Base-by-base conservation (phyloP, 345 rosid genomes). In the Pistacia vera region DNA sequence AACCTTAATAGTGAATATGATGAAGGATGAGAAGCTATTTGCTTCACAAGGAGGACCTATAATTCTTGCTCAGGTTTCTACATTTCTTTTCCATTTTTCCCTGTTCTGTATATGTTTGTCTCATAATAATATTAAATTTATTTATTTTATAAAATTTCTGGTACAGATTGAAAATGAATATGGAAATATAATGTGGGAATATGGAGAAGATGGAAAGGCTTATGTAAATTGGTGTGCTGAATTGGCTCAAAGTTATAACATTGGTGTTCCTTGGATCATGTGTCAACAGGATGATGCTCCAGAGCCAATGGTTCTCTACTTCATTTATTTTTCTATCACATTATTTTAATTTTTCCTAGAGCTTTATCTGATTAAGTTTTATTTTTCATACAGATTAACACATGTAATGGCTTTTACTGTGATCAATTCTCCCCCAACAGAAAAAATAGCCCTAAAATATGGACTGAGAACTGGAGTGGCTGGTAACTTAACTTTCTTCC, bases 41-140 rank as follows among this genome's bases (percentile, higher is more conserved):
- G 87, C 86, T 9, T 75, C 85, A 0, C 87, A 85, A 78, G 90
- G 88, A 57, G 90, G 88, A 1, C 90, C 90, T 0, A 85, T 87
- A 33, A 85, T 87, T 46, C 63, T 83, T 58, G 84, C 87, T 11
- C 90, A 85, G 88, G 85, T 82, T 35, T 14, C 9, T 17, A 6
- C 17, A 22, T 56, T n/a, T 14, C 17, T 16, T 64, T 35, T 62
- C 11, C 2, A 11, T 25, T 11, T 36, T 66, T 22, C 2, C 30
- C 11, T n/a, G 10, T 57, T 55, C 11, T 33, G 2, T 30, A 3
- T 11, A 5, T n/a, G 30, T 13, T 56, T 28, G 11, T 20, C 1
- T 20, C 6, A 11, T n/a, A 5, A 11, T 5, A 12, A 5, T 1
- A 66, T 25, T 14, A 1, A 38, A 3, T 16, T 35, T 2, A 13